phyloP scores from a whole-genome alignment of 495 filamentous ascomycete genomes.

The Podospora australis region DNA sequence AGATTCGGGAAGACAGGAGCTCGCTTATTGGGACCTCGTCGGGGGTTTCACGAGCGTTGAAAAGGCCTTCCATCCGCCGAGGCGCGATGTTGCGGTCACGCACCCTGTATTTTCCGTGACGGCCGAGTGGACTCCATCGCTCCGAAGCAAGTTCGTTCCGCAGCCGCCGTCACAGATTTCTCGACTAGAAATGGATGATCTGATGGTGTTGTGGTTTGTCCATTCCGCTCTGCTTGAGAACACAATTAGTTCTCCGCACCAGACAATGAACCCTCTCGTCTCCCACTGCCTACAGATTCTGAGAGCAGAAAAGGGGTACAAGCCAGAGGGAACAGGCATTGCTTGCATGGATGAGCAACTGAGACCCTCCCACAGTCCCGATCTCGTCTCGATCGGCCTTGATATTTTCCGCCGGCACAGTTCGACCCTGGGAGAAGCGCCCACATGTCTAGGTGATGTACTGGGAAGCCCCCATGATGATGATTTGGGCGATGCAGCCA shows the following conservation, averaged over 20 bases:
- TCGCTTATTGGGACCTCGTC: conserved; percentile 3
- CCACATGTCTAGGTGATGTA: neutral
- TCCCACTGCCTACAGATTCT: conserved; percentile 1
- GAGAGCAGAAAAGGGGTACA: conserved; percentile 7
- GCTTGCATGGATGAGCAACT: conserved; percentile 11
- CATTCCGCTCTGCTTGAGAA: conserved; percentile 6
- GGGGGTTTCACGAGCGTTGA: neutral
- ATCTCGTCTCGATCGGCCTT: conserved; percentile 5
- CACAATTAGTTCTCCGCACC: neutral
- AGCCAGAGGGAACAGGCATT: neutral
- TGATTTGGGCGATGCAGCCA: neutral
- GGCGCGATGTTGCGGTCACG: neutral
- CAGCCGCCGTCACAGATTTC: neutral
- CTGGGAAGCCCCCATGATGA: neutral
- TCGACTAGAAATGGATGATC: neutral
- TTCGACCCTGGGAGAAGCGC: too few species aligned
- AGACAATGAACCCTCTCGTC: neutral
- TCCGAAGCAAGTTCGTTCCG: neutral
- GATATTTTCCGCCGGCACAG: neutral
- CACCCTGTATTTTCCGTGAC: neutral
- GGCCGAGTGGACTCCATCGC: neutral
- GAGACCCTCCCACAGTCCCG: neutral
- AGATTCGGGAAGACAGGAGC: neutral
- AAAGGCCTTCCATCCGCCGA: neutral
- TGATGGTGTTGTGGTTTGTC: conserved; percentile 8